Evolutionary conservation across 371 early-diverging fungal genomes (phyloP).

Genomic region (Phascolomyces articulosus): DNA sequence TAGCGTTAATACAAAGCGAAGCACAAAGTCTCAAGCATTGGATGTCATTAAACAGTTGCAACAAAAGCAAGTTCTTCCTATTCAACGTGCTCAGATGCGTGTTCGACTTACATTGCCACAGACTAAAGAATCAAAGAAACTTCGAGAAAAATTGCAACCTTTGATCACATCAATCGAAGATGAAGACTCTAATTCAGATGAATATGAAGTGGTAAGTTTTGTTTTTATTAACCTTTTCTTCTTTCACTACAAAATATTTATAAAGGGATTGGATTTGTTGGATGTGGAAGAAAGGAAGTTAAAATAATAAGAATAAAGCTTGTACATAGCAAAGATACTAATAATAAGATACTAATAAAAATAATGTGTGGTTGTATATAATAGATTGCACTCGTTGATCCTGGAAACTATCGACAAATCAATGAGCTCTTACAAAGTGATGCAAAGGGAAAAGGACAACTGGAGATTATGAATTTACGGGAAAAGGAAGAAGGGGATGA

Average conservation of each 20-base stretch:
- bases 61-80: conserved; percentile 85
- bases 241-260: too few relatives aligned
- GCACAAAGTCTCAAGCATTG: conserved; percentile 86
- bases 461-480: conserved; percentile 85
- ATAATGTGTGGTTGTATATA: background rate
- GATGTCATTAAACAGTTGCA: conserved; percentile 93
- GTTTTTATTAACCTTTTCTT: too few relatives aligned
- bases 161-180: conserved; percentile 82
- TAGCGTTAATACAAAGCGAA: conserved; percentile 85
- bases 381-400: conserved; percentile 87
- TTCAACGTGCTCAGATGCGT: conserved; percentile 94
- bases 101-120: conserved; percentile 74
- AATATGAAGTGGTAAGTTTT: conserved; percentile 77
- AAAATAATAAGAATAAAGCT: background rate
- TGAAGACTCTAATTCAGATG: conserved; percentile 78
- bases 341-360: background rate
- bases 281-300: too few relatives aligned
- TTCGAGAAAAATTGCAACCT: conserved; percentile 77
- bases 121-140: conserved; percentile 84
- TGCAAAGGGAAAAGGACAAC: conserved; percentile 84
- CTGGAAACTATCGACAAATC: conserved; percentile 88
- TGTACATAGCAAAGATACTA: background rate
- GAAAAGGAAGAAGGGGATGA: conserved; percentile 87
- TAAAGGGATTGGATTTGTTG: background rate
- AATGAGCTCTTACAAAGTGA: conserved; percentile 81